phyloP scores from a whole-genome alignment of 352 stramenopile genomes.

The Globisporangium okanoganense region DNA sequence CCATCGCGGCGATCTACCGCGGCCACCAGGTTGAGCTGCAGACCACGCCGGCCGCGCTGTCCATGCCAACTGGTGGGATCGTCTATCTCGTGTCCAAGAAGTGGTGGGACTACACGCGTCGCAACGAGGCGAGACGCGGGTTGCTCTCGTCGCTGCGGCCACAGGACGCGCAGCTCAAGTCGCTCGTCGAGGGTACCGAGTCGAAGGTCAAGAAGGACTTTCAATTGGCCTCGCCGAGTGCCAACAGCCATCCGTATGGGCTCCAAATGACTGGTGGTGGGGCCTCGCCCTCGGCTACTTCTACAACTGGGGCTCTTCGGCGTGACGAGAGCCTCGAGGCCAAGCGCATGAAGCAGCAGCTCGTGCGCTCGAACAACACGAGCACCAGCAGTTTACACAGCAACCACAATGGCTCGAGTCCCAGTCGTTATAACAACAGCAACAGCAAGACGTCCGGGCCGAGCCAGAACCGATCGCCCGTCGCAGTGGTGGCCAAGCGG shows the following conservation, averaged over 20 bases:
- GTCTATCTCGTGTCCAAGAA: slow-evolving; percentile 44
- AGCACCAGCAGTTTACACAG: slow-evolving; percentile 14
- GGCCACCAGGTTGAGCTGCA: slow-evolving; percentile 36
- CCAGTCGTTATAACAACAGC: not conserved
- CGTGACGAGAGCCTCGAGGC: slow-evolving; percentile 10
- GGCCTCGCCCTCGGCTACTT: not conserved
- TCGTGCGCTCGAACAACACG: slow-evolving; percentile 14
- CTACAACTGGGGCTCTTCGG: not conserved
- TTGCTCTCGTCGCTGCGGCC: slow-evolving; percentile 44
- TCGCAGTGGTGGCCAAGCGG: not conserved
- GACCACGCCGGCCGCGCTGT: slow-evolving; percentile 26
- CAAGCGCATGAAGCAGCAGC: slow-evolving; percentile 7
- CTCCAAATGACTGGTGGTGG: not conserved
- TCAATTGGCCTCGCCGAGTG: not conserved
- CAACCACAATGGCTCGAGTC: not conserved
- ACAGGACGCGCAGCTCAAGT: slow-evolving; percentile 42
- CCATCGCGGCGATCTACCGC: slow-evolving; percentile 37
- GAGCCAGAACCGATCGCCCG: not conserved
- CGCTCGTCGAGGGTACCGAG: slow-evolving; percentile 31
- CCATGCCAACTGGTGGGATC: slow-evolving; percentile 36
- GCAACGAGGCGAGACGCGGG: slow-evolving; percentile 45
- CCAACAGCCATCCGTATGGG: slow-evolving; percentile 3
- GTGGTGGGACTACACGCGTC: slow-evolving; percentile 55
- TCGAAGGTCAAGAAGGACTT: slow-evolving; percentile 42
- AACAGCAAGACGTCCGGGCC: not conserved